Evolutionary conservation across 192 early-diverging fungal species (phyloP).

Genomic region (Gaertneriomyces sp.): DNA sequence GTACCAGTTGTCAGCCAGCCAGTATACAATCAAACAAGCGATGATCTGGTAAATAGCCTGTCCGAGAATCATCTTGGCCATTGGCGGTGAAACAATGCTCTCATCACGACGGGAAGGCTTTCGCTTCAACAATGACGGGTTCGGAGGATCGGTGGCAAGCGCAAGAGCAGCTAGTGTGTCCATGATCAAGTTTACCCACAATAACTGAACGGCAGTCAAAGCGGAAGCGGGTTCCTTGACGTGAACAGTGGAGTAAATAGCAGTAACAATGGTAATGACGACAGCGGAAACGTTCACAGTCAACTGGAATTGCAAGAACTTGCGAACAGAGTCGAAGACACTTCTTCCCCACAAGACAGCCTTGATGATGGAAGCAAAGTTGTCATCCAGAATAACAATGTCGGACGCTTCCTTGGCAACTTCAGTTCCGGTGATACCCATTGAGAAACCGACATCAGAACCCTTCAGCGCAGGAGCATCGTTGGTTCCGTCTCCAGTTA

Average conservation of each 20-base stretch:
- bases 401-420: slow-evolving; percentile 99
- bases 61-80: slow-evolving; percentile 90
- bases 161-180: slow-evolving; percentile 97
- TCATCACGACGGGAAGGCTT: slow-evolving; percentile 72
- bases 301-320: slow-evolving; percentile 98
- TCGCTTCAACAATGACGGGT: slow-evolving; percentile 74
- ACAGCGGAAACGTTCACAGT: slow-evolving; percentile 85
- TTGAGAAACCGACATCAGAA: slow-evolving; percentile 96
- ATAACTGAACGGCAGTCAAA: slow-evolving; percentile 91
- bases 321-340: slow-evolving; percentile 96
- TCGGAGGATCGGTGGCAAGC: slow-evolving; percentile 90
- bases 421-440: slow-evolving; percentile 99
- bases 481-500: slow-evolving; percentile 99
- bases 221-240: slow-evolving; percentile 50
- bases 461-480: slow-evolving; percentile 89
- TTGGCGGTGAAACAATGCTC: slow-evolving; percentile 77
- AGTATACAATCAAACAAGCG: slow-evolving; percentile 57
- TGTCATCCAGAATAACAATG: slow-evolving; percentile 97
- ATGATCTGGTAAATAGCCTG: slow-evolving; percentile 88
- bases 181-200: slow-evolving; percentile 99
- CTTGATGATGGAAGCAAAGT: slow-evolving; percentile 95
- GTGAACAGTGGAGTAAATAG: slow-evolving; percentile 41
- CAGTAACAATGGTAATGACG: slow-evolving; percentile 44
- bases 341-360: slow-evolving; percentile 96
- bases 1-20: slow-evolving; percentile 4